Conservation (phyloP, 805 yeast species). For the Schwanniomyces polymorphus region DNA sequence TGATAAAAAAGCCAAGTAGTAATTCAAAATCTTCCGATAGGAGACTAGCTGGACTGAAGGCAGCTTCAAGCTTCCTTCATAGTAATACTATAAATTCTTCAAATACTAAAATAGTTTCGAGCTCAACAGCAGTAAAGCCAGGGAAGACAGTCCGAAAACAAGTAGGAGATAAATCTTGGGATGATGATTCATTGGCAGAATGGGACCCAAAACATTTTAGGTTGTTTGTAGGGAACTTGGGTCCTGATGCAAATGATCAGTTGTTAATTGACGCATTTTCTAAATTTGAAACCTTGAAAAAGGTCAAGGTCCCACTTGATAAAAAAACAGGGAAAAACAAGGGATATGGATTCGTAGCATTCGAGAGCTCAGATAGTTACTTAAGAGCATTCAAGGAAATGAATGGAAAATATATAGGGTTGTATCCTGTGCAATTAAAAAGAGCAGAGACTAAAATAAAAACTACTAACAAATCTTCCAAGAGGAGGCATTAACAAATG, state of each 20-base stretch:
- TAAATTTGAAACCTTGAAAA: constrained; percentile 51
- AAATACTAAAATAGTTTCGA: constrained; percentile 10
- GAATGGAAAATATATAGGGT: constrained; percentile 77
- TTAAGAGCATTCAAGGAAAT: constrained; percentile 69
- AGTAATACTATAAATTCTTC: constrained; percentile 20
- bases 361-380: constrained; percentile 64
- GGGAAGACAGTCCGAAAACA: constrained; percentile 39
- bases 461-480: constrained; percentile 11
- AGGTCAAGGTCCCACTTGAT: constrained; percentile 62
- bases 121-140: not conserved
- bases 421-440: constrained; percentile 68
- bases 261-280: constrained; percentile 55
- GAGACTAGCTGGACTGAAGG: constrained; percentile 51
- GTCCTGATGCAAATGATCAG: constrained; percentile 63
- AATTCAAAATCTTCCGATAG: constrained; percentile 54
- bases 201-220: constrained; percentile 76
- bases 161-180: constrained; percentile 51
- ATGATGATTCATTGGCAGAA: constrained; percentile 46
- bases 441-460: constrained; percentile 50
- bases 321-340: constrained; percentile 45
- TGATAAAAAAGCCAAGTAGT: constrained; percentile 10
- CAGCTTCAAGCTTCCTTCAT: constrained; percentile 46
- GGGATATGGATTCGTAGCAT: constrained; percentile 78
- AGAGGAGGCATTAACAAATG: not conserved
- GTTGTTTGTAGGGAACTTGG: constrained; percentile 73